Base-by-base conservation (phyloP, 352 stramenopile genomes). In the Pythium insidiosum region DNA sequence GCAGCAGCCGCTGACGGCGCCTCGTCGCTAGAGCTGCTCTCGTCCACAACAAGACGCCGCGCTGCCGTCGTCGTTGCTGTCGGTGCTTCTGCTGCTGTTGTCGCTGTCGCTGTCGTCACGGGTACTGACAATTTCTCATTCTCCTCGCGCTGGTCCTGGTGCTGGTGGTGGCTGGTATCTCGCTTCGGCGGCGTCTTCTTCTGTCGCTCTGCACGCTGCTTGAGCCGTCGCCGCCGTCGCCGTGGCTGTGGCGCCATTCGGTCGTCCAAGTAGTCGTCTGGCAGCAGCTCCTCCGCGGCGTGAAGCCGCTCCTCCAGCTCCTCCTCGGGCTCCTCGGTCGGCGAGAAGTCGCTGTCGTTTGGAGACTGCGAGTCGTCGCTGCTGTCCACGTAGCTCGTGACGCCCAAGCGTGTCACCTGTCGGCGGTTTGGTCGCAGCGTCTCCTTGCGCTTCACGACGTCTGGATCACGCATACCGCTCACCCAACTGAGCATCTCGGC, bases 401-500 rank as follows among this genome's bases (percentile, higher is more conserved):
- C 44, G 16, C 72, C 74, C 13, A 65, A 84, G 5, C 58, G 60
- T 13, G 42, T 47, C 0, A 64, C 56, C 22, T 51, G 41, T 11
- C 58, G 67, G 12, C 70, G 69, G 36, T 67, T 58, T 46, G 66
- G 56, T 11, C 57, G 45, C 53, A 82, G 57, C 6, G 50, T 56
- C 50, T 84, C 72, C 41, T 82, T 84, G 10, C 70, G 68, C 13
- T 60, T 55, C 22, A 88, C 46, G 24, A 86, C 70, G 5, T 68
- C 72, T 4, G 73, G 70, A 38, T 84, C 61, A 1, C 71, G 63
- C 25, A 68, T 63, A 0, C 73, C 70, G 16, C 52, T 57, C 23
- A 85, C 73, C 75, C 75, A 86, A 25, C 51, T 68, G 22, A 64
- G 20, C 70, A 84, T 84, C 38, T 88, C 72, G 0, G 38, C 47